phyloP scores from a whole-genome alignment of 805 yeast species.

The Candida nemodendra region DNA sequence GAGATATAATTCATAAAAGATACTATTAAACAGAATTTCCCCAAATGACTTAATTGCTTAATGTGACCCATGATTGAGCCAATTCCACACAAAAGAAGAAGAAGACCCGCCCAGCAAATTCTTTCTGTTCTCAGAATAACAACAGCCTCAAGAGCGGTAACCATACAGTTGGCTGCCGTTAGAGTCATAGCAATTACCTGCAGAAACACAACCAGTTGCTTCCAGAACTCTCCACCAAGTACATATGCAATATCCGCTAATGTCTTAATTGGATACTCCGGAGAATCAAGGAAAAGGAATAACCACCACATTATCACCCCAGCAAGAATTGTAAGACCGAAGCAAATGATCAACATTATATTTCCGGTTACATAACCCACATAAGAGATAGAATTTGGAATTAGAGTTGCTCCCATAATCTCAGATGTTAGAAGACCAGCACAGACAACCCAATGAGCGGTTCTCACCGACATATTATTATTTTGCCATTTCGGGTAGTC shows the following conservation, averaged over 20 bases:
- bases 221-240: slow-evolving; percentile 32
- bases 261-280: slow-evolving; percentile 41
- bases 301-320: slow-evolving; percentile 38
- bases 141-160: slow-evolving; percentile 40
- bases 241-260: slow-evolving; percentile 42
- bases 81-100: slow-evolving; percentile 39
- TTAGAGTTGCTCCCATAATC: slow-evolving; percentile 22
- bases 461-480: slow-evolving; percentile 16
- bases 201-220: slow-evolving; percentile 32
- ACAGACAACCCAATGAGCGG: slow-evolving; percentile 20
- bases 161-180: slow-evolving; percentile 39
- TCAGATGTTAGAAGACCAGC: slow-evolving; percentile 24
- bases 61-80: slow-evolving; percentile 30
- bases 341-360: slow-evolving; percentile 7
- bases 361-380: slow-evolving; percentile 13
- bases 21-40: slow-evolving; percentile 18
- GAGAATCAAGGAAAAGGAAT: slow-evolving; percentile 38
- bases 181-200: slow-evolving; percentile 41
- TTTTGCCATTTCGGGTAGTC: slow-evolving; percentile 20
- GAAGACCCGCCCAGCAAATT: slow-evolving; percentile 39
- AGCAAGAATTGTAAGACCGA: slow-evolving; percentile 35
- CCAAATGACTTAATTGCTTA: slow-evolving; percentile 35
- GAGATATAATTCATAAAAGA: slow-evolving; percentile 19
- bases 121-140: slow-evolving; percentile 34
- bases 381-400: slow-evolving; percentile 11